A percentile compares a stretch with the other conserved stretches of the same genome.
Evolutionary conservation across 257 asterid species (phyloP).

Genomic region (Rubia yunnanensis): DNA sequence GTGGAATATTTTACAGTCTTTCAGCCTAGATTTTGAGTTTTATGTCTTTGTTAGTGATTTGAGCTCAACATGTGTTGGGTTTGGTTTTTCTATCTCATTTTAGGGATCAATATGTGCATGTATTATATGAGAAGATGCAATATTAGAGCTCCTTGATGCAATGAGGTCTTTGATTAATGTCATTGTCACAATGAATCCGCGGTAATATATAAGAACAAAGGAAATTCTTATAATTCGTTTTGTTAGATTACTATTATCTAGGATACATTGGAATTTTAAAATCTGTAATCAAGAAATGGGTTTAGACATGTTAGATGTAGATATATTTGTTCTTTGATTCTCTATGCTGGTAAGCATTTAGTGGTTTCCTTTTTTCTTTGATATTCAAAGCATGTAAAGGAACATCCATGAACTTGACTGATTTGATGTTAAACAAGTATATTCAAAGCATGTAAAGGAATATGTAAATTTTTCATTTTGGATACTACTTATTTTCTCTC

Average conservation of each 20-base stretch:
- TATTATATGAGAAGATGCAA: conserved; percentile 43
- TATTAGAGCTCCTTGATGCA: conserved; percentile 37
- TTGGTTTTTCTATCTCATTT: background rate
- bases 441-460: conserved; percentile 18
- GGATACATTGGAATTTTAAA: background rate
- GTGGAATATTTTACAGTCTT: background rate
- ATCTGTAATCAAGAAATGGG: background rate
- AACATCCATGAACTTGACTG: conserved; percentile 66
- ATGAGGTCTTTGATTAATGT: conserved; percentile 35
- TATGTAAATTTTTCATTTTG: background rate
- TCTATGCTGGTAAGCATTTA: background rate
- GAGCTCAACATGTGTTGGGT: background rate
- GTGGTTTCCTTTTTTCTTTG: conserved; percentile 12
- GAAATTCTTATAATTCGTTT: background rate
- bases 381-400: conserved; percentile 47
- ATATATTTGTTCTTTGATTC: background rate
- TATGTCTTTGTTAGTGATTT: background rate
- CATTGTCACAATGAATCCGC: conserved; percentile 40
- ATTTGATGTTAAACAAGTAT: conserved; percentile 71
- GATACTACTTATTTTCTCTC: background rate
- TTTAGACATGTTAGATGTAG: background rate
- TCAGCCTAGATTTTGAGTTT: background rate
- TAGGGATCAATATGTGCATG: conserved; percentile 23
- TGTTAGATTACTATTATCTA: background rate
- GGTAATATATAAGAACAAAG: conserved; percentile 13